A percentile compares a stretch with the other conserved stretches of the same genome.
Conservation (phyloP, 129 eudicot genomes). For the Oenanthe sinensis region DNA sequence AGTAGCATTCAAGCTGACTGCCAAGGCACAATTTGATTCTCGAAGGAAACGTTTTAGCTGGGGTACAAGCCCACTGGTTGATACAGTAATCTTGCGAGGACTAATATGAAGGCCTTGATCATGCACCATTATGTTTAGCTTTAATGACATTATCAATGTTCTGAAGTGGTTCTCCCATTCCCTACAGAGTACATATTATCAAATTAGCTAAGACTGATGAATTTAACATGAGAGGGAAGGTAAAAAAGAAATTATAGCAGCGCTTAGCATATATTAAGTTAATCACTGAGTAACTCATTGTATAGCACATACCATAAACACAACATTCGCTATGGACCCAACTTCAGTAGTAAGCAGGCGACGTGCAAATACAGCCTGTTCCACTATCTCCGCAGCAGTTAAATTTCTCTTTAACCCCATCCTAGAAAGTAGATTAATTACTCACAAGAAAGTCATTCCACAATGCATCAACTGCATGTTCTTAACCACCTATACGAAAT, state of each 20-base stretch:
- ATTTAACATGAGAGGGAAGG: not conserved
- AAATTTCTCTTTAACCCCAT: slow-evolving; percentile 85
- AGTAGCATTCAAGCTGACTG: slow-evolving; percentile 92
- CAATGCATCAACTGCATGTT: not conserved
- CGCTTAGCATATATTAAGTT: not conserved
- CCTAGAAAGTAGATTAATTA: slow-evolving; percentile 28
- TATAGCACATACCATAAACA: slow-evolving; percentile 65
- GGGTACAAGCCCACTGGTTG: slow-evolving; percentile 97
- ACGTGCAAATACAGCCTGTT: slow-evolving; percentile 82
- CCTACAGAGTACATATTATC: slow-evolving; percentile 32
- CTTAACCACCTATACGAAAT: not conserved
- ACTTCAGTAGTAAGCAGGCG: slow-evolving; percentile 67
- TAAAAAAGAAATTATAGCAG: not conserved
- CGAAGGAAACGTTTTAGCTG: slow-evolving; percentile 80
- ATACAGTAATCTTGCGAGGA: slow-evolving; percentile 82
- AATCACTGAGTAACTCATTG: not conserved
- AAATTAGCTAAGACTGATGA: not conserved
- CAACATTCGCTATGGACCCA: slow-evolving; percentile 78
- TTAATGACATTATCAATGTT: slow-evolving; percentile 77
- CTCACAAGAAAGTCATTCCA: slow-evolving; percentile 4
- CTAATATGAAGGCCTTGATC: slow-evolving; percentile 97
- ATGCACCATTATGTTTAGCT: slow-evolving; percentile 85
- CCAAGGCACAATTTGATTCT: slow-evolving; percentile 72
- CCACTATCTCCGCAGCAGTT: slow-evolving; percentile 87
- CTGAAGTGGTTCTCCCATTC: slow-evolving; percentile 99